Evolutionary conservation across 2,329 filamentous ascomycete species (phyloP), one percentile per base, ranked within the genome.

Genomic region (Stachybotrys chlorohalonatus): DNA sequence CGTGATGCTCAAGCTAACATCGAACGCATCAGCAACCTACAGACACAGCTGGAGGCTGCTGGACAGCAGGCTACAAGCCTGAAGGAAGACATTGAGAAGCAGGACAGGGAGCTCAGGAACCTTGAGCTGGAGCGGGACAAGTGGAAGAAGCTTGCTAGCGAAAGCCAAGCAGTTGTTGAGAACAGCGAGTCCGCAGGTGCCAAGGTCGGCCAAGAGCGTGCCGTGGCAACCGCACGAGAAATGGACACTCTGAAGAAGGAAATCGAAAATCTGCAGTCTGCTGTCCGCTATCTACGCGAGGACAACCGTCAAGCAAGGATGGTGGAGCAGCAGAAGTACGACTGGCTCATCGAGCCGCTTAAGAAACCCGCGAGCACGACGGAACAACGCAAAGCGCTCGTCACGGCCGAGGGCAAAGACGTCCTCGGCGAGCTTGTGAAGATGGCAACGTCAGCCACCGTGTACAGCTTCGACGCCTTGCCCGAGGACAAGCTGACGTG

Each of bases 1-100:
- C 84, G 86, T 55, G 91, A 95, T 65, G 89, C 89, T 6, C 84
- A 85, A 59, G 84, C 87, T 66, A 92, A 93, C 70, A 83, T 88
- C 13, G 82, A 84, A 52, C 80, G 79, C 53, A 88, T 90, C 60
- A 75, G 76, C 17, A 82, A 84, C 53, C 76, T 90, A 11, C 86
- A 90, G 68, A 72, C 71, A 39, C 74, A 78, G 62, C 75, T 88
- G 30, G 77, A 78, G 51, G 72, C 77, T 16, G 75, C 80, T 31
- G 76, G 78, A 58, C 70, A 76, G 55, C 72, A 76, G 47, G 75
- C 79, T 31, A 67, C 70, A 7, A 75, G 77, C 52, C 77, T 88
- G 55, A 78, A 78, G 60, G 83, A 86, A 57, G 82, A 84, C 52
- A 79, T 89, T 52, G 80, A 86, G 68, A 81, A 82, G 69, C 83